Percentiles rank a stretch among this genome's conserved stretches.
These are phyloP conservation scores for Pythium monospermum DNA, from an alignment of 352 stramenopile species.

Conservation along the genomic window DNA sequence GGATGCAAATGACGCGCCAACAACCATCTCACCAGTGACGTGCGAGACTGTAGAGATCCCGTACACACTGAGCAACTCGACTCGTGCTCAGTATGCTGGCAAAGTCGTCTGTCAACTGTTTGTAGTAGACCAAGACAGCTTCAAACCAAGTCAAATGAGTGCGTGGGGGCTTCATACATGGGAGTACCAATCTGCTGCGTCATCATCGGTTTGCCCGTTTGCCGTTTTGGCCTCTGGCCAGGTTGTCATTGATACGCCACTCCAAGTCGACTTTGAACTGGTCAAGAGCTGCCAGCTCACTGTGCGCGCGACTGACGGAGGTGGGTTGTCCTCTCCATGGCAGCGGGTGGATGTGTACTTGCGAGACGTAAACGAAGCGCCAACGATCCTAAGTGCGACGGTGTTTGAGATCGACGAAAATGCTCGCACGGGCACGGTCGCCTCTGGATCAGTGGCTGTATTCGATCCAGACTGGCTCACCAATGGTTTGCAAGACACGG, in stretches of 20 bases:
- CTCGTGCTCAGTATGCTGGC: neutral
- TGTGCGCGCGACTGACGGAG: slow-evolving; percentile 19
- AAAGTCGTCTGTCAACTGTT: slow-evolving; percentile 13
- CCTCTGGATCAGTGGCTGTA: slow-evolving; percentile 1
- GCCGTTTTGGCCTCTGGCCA: slow-evolving; percentile 3
- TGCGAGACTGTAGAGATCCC: slow-evolving; percentile 20
- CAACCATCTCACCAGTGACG: slow-evolving; percentile 7
- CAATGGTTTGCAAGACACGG: slow-evolving; percentile 4
- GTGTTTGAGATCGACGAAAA: slow-evolving; percentile 24
- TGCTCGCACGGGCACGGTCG: slow-evolving; percentile 1
- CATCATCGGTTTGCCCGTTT: slow-evolving; percentile 2
- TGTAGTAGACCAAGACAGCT: slow-evolving; percentile 17
- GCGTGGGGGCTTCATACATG: slow-evolving; percentile 18
- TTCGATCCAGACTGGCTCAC: slow-evolving; percentile 22
- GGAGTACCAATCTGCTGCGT: slow-evolving; percentile 8
- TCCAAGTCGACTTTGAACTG: slow-evolving; percentile 18
- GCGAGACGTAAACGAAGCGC: slow-evolving; percentile 22
- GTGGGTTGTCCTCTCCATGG: slow-evolving; percentile 14
- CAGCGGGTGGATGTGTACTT: slow-evolving; percentile 19
- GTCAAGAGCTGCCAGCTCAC: slow-evolving; percentile 9
- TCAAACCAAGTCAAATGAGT: neutral
- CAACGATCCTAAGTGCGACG: neutral
- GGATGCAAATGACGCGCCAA: slow-evolving; percentile 25
- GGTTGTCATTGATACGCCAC: slow-evolving; percentile 13
- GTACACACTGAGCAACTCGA: slow-evolving; percentile 7